A percentile compares a stretch with the other conserved stretches of the same genome.
phyloP scores from a whole-genome alignment of 2,329 filamentous ascomycete species.

The Alternaria postmessia region DNA sequence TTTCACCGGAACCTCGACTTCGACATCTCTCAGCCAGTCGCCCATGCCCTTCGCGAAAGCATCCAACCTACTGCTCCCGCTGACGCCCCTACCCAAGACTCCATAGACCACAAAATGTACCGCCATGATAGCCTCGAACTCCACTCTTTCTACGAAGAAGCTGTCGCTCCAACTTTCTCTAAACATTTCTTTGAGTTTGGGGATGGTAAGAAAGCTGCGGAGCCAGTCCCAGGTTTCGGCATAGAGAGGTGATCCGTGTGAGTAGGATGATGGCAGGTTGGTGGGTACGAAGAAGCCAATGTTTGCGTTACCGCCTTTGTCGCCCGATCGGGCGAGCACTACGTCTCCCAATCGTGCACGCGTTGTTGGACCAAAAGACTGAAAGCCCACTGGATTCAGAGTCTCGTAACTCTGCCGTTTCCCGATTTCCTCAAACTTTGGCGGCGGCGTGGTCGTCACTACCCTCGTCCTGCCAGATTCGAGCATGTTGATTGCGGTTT shows the following conservation, averaged over 20 bases:
- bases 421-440: not conserved
- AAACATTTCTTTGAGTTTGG: constrained; percentile 39
- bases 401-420: constrained; percentile 41
- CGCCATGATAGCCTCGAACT: constrained; percentile 41
- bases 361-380: constrained; percentile 32
- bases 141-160: constrained; percentile 41
- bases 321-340: constrained; percentile 54
- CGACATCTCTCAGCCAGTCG: constrained; percentile 59
- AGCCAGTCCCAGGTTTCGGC: constrained; percentile 44
- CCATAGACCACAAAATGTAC: constrained; percentile 52
- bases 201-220: constrained; percentile 35
- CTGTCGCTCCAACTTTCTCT: constrained; percentile 34
- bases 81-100: constrained; percentile 53
- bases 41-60: constrained; percentile 62
- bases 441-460: not conserved
- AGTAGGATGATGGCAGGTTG: constrained; percentile 36
- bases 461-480: not conserved
- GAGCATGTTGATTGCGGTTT: constrained; percentile 49
- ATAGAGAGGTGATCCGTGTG: constrained; percentile 32
- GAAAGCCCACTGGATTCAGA: constrained; percentile 42
- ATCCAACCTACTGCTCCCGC: constrained; percentile 59
- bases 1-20: constrained; percentile 53
- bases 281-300: constrained; percentile 51
- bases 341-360: constrained; percentile 52
- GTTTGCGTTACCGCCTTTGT: constrained; percentile 48